phyloP scores from a whole-genome alignment of 257 asterid genomes.

The Solanum pimpinellifolium region DNA sequence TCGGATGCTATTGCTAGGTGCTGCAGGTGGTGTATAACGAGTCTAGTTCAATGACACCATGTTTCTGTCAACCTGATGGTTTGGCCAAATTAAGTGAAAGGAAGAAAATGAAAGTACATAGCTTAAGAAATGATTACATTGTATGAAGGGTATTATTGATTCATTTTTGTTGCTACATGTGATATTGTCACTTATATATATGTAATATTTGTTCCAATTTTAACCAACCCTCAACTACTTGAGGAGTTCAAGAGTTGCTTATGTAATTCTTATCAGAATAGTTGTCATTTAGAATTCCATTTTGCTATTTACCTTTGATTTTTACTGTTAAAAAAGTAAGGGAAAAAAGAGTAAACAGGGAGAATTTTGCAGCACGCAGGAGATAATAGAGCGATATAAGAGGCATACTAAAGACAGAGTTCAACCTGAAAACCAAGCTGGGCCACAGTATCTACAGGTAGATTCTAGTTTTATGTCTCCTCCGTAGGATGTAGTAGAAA shows the following conservation, averaged over 20 bases:
- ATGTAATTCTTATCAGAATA: background rate
- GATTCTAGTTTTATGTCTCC: background rate
- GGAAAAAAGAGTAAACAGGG: background rate
- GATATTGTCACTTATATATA: background rate
- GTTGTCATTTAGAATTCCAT: background rate
- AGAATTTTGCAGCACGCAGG: constrained; percentile 44
- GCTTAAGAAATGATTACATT: background rate
- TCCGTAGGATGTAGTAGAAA: background rate
- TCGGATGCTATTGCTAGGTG: background rate
- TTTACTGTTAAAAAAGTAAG: background rate
- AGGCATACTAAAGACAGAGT: constrained; percentile 39
- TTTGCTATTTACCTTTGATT: background rate
- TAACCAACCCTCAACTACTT: background rate
- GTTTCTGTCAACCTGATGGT: background rate
- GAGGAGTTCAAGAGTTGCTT: background rate
- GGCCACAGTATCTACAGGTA: constrained; percentile 57
- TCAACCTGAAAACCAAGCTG: constrained; percentile 34
- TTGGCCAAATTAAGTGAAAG: background rate
- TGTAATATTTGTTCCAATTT: background rate
- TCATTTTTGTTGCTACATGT: background rate
- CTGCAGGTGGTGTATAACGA: background rate
- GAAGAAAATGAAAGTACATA: background rate
- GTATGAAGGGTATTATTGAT: background rate
- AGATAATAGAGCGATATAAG: constrained; percentile 57
- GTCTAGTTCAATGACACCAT: background rate